Conservation (phyloP, 2,329 filamentous ascomycete genomes). For the Hymenoscyphus fraxineus region DNA sequence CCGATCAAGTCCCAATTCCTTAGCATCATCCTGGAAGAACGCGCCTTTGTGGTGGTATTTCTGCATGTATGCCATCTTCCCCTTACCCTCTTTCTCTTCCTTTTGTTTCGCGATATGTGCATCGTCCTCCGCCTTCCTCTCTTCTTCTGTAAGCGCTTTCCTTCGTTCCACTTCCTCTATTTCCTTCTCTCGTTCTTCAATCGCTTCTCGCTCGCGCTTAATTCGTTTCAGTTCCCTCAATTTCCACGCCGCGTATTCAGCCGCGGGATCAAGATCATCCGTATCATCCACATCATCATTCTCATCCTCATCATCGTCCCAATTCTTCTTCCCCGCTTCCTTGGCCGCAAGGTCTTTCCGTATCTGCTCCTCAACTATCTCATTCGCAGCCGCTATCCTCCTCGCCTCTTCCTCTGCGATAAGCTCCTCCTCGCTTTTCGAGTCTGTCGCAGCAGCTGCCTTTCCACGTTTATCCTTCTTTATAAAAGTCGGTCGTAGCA, state of each 20-base stretch:
- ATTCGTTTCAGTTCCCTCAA: constrained; percentile 85
- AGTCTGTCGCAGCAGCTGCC: constrained; percentile 25
- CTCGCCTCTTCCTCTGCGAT: constrained; percentile 56
- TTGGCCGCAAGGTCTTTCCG: constrained; percentile 74
- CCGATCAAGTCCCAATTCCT: constrained; percentile 69
- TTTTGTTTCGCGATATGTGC: constrained; percentile 69
- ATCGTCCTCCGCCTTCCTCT: constrained; percentile 80
- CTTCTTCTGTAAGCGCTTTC: constrained; percentile 79
- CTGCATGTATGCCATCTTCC: constrained; percentile 87
- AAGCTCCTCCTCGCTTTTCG: constrained; percentile 41
- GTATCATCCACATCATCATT: constrained; percentile 81
- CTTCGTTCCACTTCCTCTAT: constrained; percentile 85
- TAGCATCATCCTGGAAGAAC: constrained; percentile 82
- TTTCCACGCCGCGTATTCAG: constrained; percentile 90
- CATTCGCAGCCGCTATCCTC: constrained; percentile 69
- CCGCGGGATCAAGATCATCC: constrained; percentile 80
- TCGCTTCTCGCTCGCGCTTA: constrained; percentile 78
- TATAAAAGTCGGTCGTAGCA: constrained; percentile 62
- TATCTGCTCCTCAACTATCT: constrained; percentile 83
- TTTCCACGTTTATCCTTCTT: constrained; percentile 51
- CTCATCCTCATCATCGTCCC: constrained; percentile 70
- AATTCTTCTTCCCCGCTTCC: constrained; percentile 74
- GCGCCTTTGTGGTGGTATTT: constrained; percentile 97
- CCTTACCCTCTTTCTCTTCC: constrained; percentile 54
- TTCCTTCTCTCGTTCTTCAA: constrained; percentile 80